Conservation (phyloP, 1,139 yeast genomes). For the Yamadazyma friedrichii region DNA sequence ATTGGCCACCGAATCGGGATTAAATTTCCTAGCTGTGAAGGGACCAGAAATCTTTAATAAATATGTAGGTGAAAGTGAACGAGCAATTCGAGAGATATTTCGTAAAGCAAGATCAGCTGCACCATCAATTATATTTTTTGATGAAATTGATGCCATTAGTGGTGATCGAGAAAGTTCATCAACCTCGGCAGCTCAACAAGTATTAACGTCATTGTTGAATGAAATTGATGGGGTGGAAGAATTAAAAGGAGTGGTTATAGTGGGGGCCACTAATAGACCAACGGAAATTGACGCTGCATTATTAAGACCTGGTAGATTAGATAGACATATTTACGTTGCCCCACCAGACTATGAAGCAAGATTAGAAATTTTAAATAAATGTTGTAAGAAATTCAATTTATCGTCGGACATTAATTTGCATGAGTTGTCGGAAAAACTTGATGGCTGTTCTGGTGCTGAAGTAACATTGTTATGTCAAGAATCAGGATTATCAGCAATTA, state of each 20-base stretch:
- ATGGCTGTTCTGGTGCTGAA: conserved; percentile 97
- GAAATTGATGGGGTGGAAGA: conserved; percentile 98
- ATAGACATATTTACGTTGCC: conserved; percentile 84
- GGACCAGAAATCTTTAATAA: conserved; percentile 95
- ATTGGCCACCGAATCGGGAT: conserved; percentile 89
- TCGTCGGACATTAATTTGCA: conserved; percentile 41
- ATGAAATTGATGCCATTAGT: conserved; percentile 91
- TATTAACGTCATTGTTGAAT: conserved; percentile 81
- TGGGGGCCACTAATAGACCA: conserved; percentile 95
- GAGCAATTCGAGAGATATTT: conserved; percentile 84
- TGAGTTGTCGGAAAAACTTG: conserved; percentile 60
- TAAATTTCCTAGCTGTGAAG: conserved; percentile 88
- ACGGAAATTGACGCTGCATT: conserved; percentile 89
- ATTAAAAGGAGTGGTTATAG: conserved; percentile 84
- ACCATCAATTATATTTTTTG: conserved; percentile 89
- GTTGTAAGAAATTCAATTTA: conserved; percentile 57
- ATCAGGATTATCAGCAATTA: conserved; percentile 89
- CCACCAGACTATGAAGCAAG: conserved; percentile 88
- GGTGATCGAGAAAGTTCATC: conserved; percentile 64
- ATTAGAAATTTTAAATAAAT: conserved; percentile 67
- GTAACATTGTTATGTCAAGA: conserved; percentile 90
- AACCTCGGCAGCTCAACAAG: conserved; percentile 77
- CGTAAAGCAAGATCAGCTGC: conserved; percentile 91
- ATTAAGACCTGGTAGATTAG: conserved; percentile 90
- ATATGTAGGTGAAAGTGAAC: conserved; percentile 92